Conservation (phyloP, 352 stramenopile genomes). For the Globisporangium irregulare region DNA sequence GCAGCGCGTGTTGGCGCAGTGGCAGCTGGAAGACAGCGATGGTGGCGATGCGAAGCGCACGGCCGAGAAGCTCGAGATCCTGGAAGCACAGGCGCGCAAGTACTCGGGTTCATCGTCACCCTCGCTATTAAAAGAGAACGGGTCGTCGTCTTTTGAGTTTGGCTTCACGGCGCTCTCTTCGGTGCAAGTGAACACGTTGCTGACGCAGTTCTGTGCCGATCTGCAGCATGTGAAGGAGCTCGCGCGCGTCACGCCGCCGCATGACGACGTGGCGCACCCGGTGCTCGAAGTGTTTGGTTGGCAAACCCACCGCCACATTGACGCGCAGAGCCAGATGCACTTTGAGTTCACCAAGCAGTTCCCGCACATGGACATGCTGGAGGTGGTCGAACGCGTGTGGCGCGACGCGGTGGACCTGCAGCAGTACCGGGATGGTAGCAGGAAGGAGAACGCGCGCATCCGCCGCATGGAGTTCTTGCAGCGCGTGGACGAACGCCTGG, state of each 20-base stretch:
- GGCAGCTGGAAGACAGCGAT: slow-evolving; percentile 24
- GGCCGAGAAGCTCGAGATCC: slow-evolving; percentile 32
- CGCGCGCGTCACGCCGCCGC: background rate
- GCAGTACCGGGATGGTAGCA: slow-evolving; percentile 16
- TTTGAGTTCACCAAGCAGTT: slow-evolving; percentile 40
- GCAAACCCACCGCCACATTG: slow-evolving; percentile 31
- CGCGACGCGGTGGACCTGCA: slow-evolving; percentile 24
- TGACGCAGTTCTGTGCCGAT: slow-evolving; percentile 22
- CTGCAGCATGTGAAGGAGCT: slow-evolving; percentile 20
- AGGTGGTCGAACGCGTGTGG: slow-evolving; percentile 30
- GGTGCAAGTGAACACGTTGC: slow-evolving; percentile 9
- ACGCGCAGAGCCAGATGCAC: slow-evolving; percentile 32
- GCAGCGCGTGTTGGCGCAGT: slow-evolving; percentile 21
- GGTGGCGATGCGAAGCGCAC: slow-evolving; percentile 8
- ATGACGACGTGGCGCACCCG: slow-evolving; percentile 4
- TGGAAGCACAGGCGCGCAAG: slow-evolving; percentile 19
- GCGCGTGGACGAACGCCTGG: slow-evolving; percentile 24
- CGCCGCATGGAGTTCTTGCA: slow-evolving; percentile 36
- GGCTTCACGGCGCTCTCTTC: slow-evolving; percentile 22
- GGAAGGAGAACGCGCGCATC: slow-evolving; percentile 19
- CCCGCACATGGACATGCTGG: slow-evolving; percentile 20
- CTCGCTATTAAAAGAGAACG: background rate
- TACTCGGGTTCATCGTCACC: background rate
- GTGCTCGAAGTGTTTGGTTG: slow-evolving; percentile 36
- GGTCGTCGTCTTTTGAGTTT: slow-evolving; percentile 8